phyloP scores from a whole-genome alignment of 2,329 filamentous ascomycete genomes.

The Hypoxylon sp. region DNA sequence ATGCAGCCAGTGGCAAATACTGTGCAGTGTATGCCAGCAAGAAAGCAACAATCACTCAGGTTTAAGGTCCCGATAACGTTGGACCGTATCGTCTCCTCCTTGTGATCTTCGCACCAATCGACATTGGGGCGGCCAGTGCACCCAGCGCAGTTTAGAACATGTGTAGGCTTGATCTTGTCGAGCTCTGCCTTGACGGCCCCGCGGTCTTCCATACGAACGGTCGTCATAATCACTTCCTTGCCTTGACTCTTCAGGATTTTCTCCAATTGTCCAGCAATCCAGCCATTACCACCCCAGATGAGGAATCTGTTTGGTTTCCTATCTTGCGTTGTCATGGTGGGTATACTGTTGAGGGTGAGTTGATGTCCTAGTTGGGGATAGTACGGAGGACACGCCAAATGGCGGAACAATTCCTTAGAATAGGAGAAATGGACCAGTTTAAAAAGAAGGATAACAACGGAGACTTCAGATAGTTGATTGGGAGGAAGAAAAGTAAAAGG shows the following conservation, averaged over 20 bases:
- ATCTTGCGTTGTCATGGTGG: conserved; percentile 52
- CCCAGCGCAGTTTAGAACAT: conserved; percentile 77
- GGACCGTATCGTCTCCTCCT: conserved; percentile 75
- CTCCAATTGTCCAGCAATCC: conserved; percentile 75
- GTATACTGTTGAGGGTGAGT: conserved; percentile 16
- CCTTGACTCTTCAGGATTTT: conserved; percentile 70
- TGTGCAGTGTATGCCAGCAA: conserved; percentile 73
- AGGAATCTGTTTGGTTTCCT: conserved; percentile 63
- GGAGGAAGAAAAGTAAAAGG: neutral
- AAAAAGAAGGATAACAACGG: neutral
- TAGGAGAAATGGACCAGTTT: conserved; percentile 2
- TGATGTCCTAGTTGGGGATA: conserved; percentile 13
- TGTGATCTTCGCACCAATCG: conserved; percentile 80
- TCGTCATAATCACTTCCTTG: conserved; percentile 73
- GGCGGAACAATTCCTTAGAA: conserved; percentile 3
- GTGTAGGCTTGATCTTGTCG: conserved; percentile 72
- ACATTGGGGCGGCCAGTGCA: conserved; percentile 78
- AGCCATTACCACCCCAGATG: conserved; percentile 76
- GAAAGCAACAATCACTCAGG: conserved; percentile 72
- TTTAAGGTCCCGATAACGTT: conserved; percentile 77
- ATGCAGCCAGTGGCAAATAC: conserved; percentile 79
- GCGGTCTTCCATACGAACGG: conserved; percentile 75
- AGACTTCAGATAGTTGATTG: conserved; percentile 9
- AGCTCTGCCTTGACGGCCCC: conserved; percentile 70
- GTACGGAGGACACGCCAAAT: conserved; percentile 11